Evolutionary conservation across 768 basidiomycete genomes (phyloP).

Genomic region (Terana coerulea): DNA sequence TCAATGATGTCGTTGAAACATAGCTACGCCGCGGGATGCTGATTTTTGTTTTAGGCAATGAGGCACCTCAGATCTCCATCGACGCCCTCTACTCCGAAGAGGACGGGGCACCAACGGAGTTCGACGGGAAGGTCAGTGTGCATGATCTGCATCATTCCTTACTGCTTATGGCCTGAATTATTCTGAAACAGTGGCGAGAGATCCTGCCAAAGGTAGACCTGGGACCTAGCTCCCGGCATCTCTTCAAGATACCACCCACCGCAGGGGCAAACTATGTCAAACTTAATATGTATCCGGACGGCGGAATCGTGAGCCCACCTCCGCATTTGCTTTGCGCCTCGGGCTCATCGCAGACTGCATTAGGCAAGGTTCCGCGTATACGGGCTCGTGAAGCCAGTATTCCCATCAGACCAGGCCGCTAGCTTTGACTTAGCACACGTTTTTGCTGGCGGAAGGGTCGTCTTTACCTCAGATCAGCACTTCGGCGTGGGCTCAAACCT

Average conservation of each 20-base stretch:
- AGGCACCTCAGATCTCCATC: constrained; percentile 80
- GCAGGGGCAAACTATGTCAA: constrained; percentile 71
- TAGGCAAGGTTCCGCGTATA: constrained; percentile 93
- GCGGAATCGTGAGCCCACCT: constrained; percentile 74
- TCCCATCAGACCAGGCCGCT: constrained; percentile 43
- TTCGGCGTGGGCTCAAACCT: constrained; percentile 91
- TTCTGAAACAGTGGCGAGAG: constrained; percentile 62
- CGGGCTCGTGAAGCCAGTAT: constrained; percentile 68
- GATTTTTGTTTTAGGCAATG: constrained; percentile 54
- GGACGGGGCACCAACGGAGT: constrained; percentile 31
- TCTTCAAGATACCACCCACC: constrained; percentile 69
- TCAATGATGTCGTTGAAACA: constrained; percentile 18
- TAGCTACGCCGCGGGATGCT: background rate
- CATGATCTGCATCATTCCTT: background rate
- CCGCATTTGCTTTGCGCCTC: background rate
- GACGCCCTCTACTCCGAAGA: constrained; percentile 47
- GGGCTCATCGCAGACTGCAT: background rate
- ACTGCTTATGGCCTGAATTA: background rate
- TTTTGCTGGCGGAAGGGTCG: constrained; percentile 82
- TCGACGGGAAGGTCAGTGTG: constrained; percentile 27
- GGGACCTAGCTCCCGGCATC: constrained; percentile 83
- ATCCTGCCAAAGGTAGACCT: constrained; percentile 73
- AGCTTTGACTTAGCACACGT: constrained; percentile 88
- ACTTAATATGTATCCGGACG: constrained; percentile 94
- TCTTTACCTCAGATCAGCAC: constrained; percentile 89